Evolutionary conservation across 257 asterid genomes (phyloP).

Genomic region (Solanum rostratum): DNA sequence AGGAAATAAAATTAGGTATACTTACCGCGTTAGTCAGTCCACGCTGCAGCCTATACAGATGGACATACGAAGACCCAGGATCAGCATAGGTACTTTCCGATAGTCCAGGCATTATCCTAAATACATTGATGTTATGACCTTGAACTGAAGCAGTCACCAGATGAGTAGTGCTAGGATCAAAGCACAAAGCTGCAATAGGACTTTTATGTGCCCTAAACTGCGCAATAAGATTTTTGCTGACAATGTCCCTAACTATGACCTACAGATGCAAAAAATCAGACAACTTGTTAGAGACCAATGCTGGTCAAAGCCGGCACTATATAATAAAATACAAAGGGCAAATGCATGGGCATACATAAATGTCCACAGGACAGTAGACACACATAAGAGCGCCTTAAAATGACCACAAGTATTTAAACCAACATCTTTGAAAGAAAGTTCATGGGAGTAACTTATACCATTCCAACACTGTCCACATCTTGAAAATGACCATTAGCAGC

Average conservation of each 20-base stretch:
- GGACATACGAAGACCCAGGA: constrained; percentile 39
- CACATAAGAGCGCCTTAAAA: background rate
- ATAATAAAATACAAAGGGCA: background rate
- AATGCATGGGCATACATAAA: background rate
- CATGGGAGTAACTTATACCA: constrained; percentile 35
- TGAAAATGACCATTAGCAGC: constrained; percentile 41
- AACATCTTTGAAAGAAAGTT: background rate
- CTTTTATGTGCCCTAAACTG: constrained; percentile 91
- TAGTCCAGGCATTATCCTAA: constrained; percentile 44
- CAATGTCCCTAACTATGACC: constrained; percentile 85
- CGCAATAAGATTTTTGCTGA: constrained; percentile 51
- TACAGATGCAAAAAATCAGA: constrained; percentile 12
- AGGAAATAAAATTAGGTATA: background rate
- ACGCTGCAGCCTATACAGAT: constrained; percentile 80
- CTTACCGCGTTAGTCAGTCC: constrained; percentile 91
- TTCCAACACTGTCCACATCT: constrained; percentile 65
- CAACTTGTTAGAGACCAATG: background rate
- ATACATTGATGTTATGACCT: constrained; percentile 88
- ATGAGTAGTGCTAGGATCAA: constrained; percentile 38
- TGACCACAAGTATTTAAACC: background rate
- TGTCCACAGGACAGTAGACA: background rate
- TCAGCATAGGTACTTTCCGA: constrained; percentile 17
- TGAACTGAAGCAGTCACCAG: constrained; percentile 86
- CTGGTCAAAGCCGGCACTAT: background rate
- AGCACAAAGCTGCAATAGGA: constrained; percentile 50